Evolutionary conservation across 352 stramenopile species (phyloP).

Genomic region (Phytopythium aichiense): DNA sequence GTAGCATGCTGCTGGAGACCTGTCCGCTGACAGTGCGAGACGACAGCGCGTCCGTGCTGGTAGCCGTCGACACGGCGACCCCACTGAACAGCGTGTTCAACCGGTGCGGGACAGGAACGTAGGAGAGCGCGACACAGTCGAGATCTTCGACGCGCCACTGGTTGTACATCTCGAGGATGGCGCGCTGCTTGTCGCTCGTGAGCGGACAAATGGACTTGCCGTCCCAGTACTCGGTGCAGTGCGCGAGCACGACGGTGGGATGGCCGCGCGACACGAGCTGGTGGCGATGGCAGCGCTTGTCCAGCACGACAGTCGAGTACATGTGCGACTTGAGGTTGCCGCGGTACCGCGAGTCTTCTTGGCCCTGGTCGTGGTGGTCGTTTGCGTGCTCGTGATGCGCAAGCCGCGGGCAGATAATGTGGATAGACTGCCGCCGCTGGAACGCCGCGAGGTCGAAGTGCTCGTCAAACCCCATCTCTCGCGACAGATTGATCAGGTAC

Average conservation of each 20-base stretch:
- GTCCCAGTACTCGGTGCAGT: slow-evolving; percentile 86
- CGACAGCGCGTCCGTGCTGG: slow-evolving; percentile 10
- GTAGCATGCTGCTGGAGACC: slow-evolving; percentile 28
- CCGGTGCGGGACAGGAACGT: slow-evolving; percentile 75
- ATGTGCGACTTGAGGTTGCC: slow-evolving; percentile 85
- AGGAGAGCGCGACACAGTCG: slow-evolving; percentile 81
- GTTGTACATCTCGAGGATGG: slow-evolving; percentile 87
- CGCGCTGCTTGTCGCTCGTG: slow-evolving; percentile 68
- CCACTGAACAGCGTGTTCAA: slow-evolving; percentile 50
- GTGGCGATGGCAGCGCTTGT: slow-evolving; percentile 75
- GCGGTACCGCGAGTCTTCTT: slow-evolving; percentile 79
- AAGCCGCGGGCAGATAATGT: slow-evolving; percentile 79
- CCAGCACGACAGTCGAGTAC: slow-evolving; percentile 80
- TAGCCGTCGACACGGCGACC: slow-evolving; percentile 14
- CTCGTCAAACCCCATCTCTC: slow-evolving; percentile 77
- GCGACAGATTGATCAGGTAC: slow-evolving; percentile 71
- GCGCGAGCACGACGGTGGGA: slow-evolving; percentile 60
- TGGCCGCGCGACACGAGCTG: slow-evolving; percentile 79
- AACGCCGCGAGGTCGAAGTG: slow-evolving; percentile 64
- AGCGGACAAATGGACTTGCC: slow-evolving; percentile 85
- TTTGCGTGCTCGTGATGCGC: slow-evolving; percentile 81
- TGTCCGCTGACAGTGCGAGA: slow-evolving; percentile 7
- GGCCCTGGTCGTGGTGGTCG: slow-evolving; percentile 81
- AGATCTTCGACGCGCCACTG: slow-evolving; percentile 86
- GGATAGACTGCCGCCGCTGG: slow-evolving; percentile 62